Base-by-base conservation (phyloP, 192 early-diverging fungal species). In the Entrophospora sp. region DNA sequence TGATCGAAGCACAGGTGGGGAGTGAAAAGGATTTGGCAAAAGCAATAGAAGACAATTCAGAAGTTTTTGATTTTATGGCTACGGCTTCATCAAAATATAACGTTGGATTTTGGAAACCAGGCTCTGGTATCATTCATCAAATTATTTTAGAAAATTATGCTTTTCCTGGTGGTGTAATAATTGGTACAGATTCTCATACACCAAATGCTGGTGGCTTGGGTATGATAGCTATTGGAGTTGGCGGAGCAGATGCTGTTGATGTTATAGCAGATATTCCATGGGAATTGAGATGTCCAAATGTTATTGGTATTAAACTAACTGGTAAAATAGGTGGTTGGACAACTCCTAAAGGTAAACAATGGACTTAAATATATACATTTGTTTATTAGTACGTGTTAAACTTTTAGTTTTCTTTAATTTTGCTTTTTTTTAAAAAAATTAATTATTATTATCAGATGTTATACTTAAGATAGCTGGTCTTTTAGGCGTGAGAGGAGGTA, bases 61-160 rank as follows among this genome's bases (percentile, higher is more conserved):
- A 98, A 76, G 90, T 98, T 51, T 98, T 94, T 69, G 83, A 90
- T 65, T 98, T 95, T 73, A 75, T 98, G 75, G 77, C 90, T 56
- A 80, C 87, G 16, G 79, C 89, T 51, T 86, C 86, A 58, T 84
- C 87, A 71, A 96, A 94, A 82, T 98, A 94, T 75, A 89, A 90
- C 66, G 88, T 98, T 69, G 89, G 87, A 37, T 98, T 98, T 85
- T 98, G 95, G 95, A 81, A 77, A 31, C 95, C 95, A 61, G 95
- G 95, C 28, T 88, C 86, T 14, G 95, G 94, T 72, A 92, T 90
- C 67, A 93, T 94, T 70, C 94, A 94, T 71, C 91, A 98, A 78
- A 98, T 98, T 70, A 91, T 98, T 40, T 85, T 98, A 34, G 95
- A 98, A 75, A 96, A 98, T 84, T 98, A 98, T 77, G 92, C 95